These are phyloP conservation scores for Alternaria postmessia DNA, from an alignment of 2,329 filamentous ascomycete species.

Conservation along the genomic window DNA sequence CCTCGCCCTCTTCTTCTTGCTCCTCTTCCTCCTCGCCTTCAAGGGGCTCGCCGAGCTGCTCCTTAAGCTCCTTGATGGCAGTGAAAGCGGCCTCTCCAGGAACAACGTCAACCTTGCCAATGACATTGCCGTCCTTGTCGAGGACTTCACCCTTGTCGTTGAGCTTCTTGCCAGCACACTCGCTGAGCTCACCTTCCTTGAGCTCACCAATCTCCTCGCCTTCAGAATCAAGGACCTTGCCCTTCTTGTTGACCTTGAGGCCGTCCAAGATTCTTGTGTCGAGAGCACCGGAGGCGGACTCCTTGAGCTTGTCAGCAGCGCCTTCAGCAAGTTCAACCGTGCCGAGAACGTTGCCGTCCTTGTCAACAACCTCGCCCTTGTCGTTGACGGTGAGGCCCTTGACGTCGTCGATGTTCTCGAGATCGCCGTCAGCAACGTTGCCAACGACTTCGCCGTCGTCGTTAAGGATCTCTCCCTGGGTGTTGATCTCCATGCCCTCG, in stretches of 20 bases:
- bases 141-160: constrained; percentile 61
- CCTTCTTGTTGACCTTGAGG: constrained; percentile 66
- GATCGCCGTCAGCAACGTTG: constrained; percentile 56
- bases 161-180: constrained; percentile 58
- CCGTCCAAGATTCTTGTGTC: constrained; percentile 61
- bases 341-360: constrained; percentile 60
- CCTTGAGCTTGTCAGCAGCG: constrained; percentile 57
- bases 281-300: constrained; percentile 50
- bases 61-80: constrained; percentile 57
- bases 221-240: constrained; percentile 60
- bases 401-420: constrained; percentile 52
- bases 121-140: constrained; percentile 60
- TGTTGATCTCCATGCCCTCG: constrained; percentile 61
- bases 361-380: constrained; percentile 60
- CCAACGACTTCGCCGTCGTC: constrained; percentile 60
- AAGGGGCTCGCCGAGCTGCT: constrained; percentile 54
- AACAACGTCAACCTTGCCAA: constrained; percentile 59
- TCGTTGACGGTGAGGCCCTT: constrained; percentile 61
- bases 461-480: constrained; percentile 59
- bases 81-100: constrained; percentile 61
- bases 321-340: constrained; percentile 61
- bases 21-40: constrained; percentile 10
- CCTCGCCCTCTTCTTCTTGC: constrained; percentile 25
- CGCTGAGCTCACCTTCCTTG: constrained; percentile 55
- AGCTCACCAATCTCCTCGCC: constrained; percentile 62